Conservation (phyloP, 2,329 filamentous ascomycete genomes). For the Alternaria gaisen region DNA sequence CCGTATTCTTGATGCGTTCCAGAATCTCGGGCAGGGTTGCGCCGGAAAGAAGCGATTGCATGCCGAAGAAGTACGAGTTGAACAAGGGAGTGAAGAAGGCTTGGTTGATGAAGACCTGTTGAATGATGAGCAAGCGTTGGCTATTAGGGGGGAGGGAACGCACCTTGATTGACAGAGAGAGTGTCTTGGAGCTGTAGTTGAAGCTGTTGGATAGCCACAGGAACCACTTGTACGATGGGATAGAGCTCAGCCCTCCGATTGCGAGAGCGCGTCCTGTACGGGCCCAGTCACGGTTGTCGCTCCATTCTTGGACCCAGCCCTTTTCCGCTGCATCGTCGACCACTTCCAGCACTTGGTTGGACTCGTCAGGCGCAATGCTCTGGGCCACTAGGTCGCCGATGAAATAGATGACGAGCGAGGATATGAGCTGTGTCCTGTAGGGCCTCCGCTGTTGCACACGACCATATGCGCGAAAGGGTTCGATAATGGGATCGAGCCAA, state of each 20-base stretch:
- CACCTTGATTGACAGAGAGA: conserved; percentile 75
- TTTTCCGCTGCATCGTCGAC: conserved; percentile 26
- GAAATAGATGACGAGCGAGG: conserved; percentile 79
- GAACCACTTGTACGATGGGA: conserved; percentile 86
- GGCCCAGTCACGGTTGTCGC: conserved; percentile 55
- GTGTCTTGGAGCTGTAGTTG: conserved; percentile 78
- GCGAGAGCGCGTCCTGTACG: conserved; percentile 75
- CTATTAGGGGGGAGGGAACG: neutral
- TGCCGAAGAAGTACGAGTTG: conserved; percentile 63
- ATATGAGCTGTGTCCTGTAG: conserved; percentile 80
- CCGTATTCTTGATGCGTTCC: conserved; percentile 76
- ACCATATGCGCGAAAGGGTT: conserved; percentile 67
- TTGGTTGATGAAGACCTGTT: conserved; percentile 77
- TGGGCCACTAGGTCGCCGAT: conserved; percentile 82
- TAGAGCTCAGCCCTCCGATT: conserved; percentile 76
- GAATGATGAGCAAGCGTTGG: conserved; percentile 5
- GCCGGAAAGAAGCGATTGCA: conserved; percentile 63
- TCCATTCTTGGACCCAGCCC: conserved; percentile 51
- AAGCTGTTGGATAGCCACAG: conserved; percentile 81
- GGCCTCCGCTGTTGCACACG: conserved; percentile 76
- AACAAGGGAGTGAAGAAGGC: conserved; percentile 76
- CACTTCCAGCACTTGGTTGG: conserved; percentile 13
- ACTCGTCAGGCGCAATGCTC: conserved; percentile 57
- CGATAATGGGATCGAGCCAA: conserved; percentile 58
- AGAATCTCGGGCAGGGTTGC: conserved; percentile 70